These are phyloP conservation scores for Botryotinia narcissicola DNA, from an alignment of 2,329 filamentous ascomycete species.

Conservation along the genomic window DNA sequence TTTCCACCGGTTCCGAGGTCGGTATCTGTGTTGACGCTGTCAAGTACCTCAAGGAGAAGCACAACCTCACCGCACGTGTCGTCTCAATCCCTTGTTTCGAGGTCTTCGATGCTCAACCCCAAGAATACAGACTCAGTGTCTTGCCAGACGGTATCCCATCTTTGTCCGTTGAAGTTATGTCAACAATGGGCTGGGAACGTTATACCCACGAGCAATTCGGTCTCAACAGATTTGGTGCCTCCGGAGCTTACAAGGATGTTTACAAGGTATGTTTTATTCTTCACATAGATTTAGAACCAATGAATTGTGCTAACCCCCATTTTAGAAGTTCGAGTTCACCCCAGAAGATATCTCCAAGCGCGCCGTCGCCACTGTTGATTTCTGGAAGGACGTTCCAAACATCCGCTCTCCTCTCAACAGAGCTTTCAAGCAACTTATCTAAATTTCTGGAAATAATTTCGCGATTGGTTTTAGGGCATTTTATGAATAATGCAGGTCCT, in stretches of 20 bases:
- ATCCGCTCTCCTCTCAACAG: slow-evolving; percentile 94
- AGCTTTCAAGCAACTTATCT: slow-evolving; percentile 96
- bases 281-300: not conserved
- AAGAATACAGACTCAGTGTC: slow-evolving; percentile 92
- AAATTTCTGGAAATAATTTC: slow-evolving; percentile 42
- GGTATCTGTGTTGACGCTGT: slow-evolving; percentile 88
- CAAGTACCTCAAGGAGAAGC: slow-evolving; percentile 86
- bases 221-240: slow-evolving; percentile 97
- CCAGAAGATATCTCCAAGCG: slow-evolving; percentile 96
- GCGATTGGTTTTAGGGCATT: slow-evolving; percentile 8
- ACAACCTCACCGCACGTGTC: slow-evolving; percentile 82
- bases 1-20: slow-evolving; percentile 96
- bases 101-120: slow-evolving; percentile 89
- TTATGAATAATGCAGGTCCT: slow-evolving; percentile 16
- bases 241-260: slow-evolving; percentile 94
- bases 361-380: slow-evolving; percentile 85
- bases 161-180: slow-evolving; percentile 93
- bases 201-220: slow-evolving; percentile 99
- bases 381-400: slow-evolving; percentile 92
- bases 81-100: slow-evolving; percentile 97
- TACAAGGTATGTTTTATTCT: slow-evolving; percentile 67
- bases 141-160: slow-evolving; percentile 92
- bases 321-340: slow-evolving; percentile 98
- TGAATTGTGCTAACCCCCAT: slow-evolving; percentile 41
- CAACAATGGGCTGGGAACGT: slow-evolving; percentile 96